Evolutionary conservation across 164 flowering plant species (phyloP).

Genomic region (Brasenia schreberi): DNA sequence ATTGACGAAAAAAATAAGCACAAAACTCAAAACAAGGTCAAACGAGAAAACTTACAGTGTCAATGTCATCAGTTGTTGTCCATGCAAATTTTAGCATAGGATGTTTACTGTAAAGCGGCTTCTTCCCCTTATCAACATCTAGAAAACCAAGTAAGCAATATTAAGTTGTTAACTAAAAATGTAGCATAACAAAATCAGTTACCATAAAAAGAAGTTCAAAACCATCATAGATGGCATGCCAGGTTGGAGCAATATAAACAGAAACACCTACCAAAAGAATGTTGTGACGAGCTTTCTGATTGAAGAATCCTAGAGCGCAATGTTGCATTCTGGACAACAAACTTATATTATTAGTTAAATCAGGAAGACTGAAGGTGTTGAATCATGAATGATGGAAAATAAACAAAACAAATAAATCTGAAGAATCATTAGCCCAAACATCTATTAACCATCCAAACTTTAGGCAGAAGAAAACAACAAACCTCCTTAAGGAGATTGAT

Average conservation of each 20-base stretch:
- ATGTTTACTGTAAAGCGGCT: constrained; percentile 84
- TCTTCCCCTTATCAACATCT: constrained; percentile 64
- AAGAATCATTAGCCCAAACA: background rate
- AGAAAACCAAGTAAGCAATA: constrained; percentile 10
- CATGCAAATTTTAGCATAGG: constrained; percentile 89
- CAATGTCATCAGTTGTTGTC: constrained; percentile 76
- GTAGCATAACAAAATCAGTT: background rate
- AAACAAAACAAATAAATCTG: background rate
- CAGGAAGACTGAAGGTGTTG: background rate
- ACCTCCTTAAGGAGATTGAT: constrained; percentile 74
- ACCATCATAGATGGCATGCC: too few relatives aligned
- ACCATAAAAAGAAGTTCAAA: too few relatives aligned
- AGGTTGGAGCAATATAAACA: too few relatives aligned
- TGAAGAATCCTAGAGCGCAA: constrained; percentile 55
- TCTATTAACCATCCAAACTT: background rate
- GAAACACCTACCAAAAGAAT: constrained; percentile 36
- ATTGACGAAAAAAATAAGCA: background rate
- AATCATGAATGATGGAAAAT: background rate
- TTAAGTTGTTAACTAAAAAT: background rate
- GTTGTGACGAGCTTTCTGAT: constrained; percentile 33
- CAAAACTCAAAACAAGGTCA: background rate
- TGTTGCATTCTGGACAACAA: constrained; percentile 42
- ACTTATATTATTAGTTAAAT: background rate
- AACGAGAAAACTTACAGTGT: constrained; percentile 42
- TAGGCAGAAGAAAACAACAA: background rate